Evolutionary conservation across 192 early-diverging fungal genomes (phyloP), one percentile per base, ranked within the genome.

Genomic region (Dissophora globulifera): DNA sequence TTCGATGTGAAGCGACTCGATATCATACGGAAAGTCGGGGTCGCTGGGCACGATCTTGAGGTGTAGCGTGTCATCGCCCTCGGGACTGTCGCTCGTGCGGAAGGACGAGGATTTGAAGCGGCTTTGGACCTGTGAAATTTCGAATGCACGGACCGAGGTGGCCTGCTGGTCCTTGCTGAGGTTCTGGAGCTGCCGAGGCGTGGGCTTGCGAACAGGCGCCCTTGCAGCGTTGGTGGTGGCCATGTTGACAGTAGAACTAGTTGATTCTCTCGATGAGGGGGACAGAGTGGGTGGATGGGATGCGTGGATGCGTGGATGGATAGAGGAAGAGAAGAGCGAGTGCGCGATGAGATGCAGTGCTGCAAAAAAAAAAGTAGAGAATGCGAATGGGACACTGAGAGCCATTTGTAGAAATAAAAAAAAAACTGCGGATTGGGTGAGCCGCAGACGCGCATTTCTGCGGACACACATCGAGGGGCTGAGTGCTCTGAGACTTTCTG

Each of bases 21-120:
- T 76, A 46, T 93, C 92, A 54, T 83, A 94, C 15, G 93, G 91
- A 54, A 94, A 94, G 56, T 94, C 93, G 22, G 93, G 93, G 46
- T 94, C 92, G 23, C 75, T 78, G 6, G 86, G 86, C 1, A 33
- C 38, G 48, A 74, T 64, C 55, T 74, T 63, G 27, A 74, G 61
- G 11, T 63, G 51, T n/a, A n/a, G n/a, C n/a, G n/a, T n/a, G n/a
- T n/a, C n/a, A 46, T 62, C 63, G 13, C 12, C 10, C 0, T 53
- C 50, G 41, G 23, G 5, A 19, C 31, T 27, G 10, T 58, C 20
- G 2, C 35, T 23, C 1, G 0, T 29, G 42, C 29, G 7, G 45
- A 30, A 1, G 19, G 58, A 58, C 19, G 55, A 23, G 1, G 45
- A 58, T 2, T 20, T 62, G 48, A 58, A 74, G 5, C 69, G 60